phyloP scores from a whole-genome alignment of 108 stramenopile genomes.

The Cyclotella cryptica region DNA sequence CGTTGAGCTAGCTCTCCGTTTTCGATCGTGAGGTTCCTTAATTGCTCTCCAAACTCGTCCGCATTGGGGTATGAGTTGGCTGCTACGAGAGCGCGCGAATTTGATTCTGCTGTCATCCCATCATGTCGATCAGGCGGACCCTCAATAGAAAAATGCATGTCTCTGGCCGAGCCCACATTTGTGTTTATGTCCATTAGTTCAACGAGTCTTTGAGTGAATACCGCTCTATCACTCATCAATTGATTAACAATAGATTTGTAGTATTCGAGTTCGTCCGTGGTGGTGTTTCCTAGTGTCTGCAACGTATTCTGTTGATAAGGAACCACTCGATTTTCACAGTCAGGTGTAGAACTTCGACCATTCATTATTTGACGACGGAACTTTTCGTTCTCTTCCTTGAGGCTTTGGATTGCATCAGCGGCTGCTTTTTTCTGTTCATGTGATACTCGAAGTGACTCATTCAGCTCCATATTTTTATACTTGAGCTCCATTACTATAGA shows the following conservation, averaged over 20 bases:
- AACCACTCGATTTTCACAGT: slow-evolving; percentile 10
- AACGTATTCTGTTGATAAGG: slow-evolving; percentile 3
- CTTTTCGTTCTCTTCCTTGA: slow-evolving; percentile 35
- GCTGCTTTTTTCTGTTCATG: slow-evolving; percentile 31
- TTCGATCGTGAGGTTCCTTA: slow-evolving; percentile 24
- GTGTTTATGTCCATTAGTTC: slow-evolving; percentile 16
- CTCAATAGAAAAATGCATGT: neutral
- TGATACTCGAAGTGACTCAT: slow-evolving; percentile 15
- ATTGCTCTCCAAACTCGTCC: slow-evolving; percentile 28
- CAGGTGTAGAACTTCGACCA: neutral
- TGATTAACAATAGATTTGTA: slow-evolving; percentile 25
- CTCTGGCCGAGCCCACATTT: neutral
- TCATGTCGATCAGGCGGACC: neutral
- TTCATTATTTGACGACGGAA: slow-evolving; percentile 6
- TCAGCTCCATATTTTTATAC: slow-evolving; percentile 28
- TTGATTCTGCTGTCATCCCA: neutral
- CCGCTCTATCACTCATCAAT: slow-evolving; percentile 13
- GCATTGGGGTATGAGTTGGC: neutral
- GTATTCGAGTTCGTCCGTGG: slow-evolving; percentile 20
- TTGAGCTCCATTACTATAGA: slow-evolving; percentile 30
- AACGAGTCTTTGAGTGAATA: slow-evolving; percentile 13
- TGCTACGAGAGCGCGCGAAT: neutral
- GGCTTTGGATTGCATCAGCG: slow-evolving; percentile 12
- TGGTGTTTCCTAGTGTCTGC: neutral
- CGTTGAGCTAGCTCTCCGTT: slow-evolving; percentile 37